Evolutionary conservation across 805 yeast species (phyloP), one percentile per base, ranked within the genome.

Genomic region (Scheffersomyces stipitis): DNA sequence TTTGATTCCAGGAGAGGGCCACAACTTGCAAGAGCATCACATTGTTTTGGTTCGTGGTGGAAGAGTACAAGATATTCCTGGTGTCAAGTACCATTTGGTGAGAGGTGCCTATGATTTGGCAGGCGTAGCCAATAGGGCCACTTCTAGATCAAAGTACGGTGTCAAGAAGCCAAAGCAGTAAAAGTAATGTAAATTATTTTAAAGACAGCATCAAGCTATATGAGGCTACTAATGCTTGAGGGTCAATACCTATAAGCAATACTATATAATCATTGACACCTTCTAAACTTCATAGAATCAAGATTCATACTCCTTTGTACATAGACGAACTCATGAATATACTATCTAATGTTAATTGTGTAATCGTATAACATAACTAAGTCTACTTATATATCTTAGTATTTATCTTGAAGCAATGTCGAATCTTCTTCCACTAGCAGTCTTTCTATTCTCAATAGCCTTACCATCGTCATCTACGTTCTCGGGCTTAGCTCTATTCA

Each of bases 21-120:
- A 93, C 64, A 93, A 93, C 57, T 83, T 95, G 15, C 98, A 93
- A 69, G 99, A 93, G 62, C 99, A 93, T 67, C 86, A 95, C 55
- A 95, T 93, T 34, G 98, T 93, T 1, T 78, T 81, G 36, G 96
- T 93, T 3, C 80, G 99, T 65, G 99, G 99, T n/a, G 99, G 99
- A 12, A 81, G 97, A 75, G 87, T 87, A 36, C 96, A 90, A 59
- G 99, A 93, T 80, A 72, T 91, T 52, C 99, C 99, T 17, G 99
- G 99, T 76, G 96, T 93, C 33, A 90, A 88, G 60, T 93, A 93
- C 64, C 93, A 86, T 65, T 73, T 88, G 49, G 85, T 93, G 15
- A 80, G 99, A 70, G 99, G 99, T 33, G 86, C 89, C 6, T 78
- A 82, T 58, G 99, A 91, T 70, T 73, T 93, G 56, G 84, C 89